Evolutionary conservation across 2,329 filamentous ascomycete species (phyloP).

Genomic region (Dactylellina cionopaga): DNA sequence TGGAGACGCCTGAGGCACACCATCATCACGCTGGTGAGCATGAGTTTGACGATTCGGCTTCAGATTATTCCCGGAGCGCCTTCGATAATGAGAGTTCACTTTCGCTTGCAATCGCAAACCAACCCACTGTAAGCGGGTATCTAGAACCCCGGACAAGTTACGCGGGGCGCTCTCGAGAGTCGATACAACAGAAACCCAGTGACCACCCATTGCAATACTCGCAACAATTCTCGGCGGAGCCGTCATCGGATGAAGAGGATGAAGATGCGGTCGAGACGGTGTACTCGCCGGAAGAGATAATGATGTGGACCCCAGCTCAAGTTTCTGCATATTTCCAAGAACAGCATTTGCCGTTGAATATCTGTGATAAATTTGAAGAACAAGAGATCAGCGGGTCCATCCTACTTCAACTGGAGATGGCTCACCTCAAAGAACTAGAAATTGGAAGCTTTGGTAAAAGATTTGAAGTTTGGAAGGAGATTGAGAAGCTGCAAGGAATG

Average conservation of each 20-base stretch:
- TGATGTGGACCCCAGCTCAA: slow-evolving; percentile 79
- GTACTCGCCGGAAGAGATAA: slow-evolving; percentile 73
- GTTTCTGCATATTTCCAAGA: slow-evolving; percentile 91
- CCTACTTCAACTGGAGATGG: slow-evolving; percentile 66
- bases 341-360: slow-evolving; percentile 82
- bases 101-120: slow-evolving; percentile 30
- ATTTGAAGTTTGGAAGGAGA: slow-evolving; percentile 58
- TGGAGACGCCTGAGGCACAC: slow-evolving; percentile 41
- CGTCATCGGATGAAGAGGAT: slow-evolving; percentile 56
- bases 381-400: slow-evolving; percentile 97
- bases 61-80: slow-evolving; percentile 55
- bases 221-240: slow-evolving; percentile 58
- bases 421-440: slow-evolving; percentile 57
- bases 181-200: slow-evolving; percentile 17
- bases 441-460: slow-evolving; percentile 57
- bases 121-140: slow-evolving; percentile 25
- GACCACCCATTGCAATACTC: slow-evolving; percentile 42
- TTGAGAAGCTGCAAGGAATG: slow-evolving; percentile 55
- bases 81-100: slow-evolving; percentile 42
- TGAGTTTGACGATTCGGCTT: slow-evolving; percentile 55
- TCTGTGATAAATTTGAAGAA: slow-evolving; percentile 93
- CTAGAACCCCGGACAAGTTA: slow-evolving; percentile 35
- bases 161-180: slow-evolving; percentile 33
- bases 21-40: slow-evolving; percentile 48
- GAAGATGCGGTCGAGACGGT: slow-evolving; percentile 44